Evolutionary conservation across 805 yeast genomes (phyloP).

Genomic region (Clavispora fructus): DNA sequence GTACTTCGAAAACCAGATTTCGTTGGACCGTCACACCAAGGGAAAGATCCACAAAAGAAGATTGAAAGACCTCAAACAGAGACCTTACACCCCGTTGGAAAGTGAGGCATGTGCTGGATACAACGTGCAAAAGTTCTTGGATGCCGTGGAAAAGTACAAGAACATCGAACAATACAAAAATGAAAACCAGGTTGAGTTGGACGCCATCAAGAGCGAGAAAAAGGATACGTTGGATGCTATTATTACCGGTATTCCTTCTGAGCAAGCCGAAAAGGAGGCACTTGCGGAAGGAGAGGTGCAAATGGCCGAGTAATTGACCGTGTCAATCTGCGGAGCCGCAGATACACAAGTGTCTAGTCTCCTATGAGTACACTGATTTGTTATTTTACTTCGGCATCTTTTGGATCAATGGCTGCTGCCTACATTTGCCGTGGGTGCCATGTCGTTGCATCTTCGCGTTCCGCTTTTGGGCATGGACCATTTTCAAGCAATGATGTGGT

Average conservation of each 20-base stretch:
- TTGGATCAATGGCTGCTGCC: not conserved
- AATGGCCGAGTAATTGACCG: constrained; percentile 1
- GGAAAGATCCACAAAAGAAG: constrained; percentile 84
- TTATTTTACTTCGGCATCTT: not conserved
- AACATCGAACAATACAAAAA: constrained; percentile 31
- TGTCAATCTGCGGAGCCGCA: not conserved
- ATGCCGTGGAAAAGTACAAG: constrained; percentile 59
- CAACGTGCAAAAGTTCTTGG: constrained; percentile 61
- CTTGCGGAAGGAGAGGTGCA: constrained; percentile 1
- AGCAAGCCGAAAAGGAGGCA: constrained; percentile 11
- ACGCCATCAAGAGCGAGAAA: constrained; percentile 27
- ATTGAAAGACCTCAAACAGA: constrained; percentile 64
- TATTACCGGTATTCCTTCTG: constrained; percentile 25
- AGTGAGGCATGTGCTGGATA: constrained; percentile 88
- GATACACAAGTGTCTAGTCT: not conserved
- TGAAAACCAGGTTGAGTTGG: constrained; percentile 42
- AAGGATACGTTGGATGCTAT: constrained; percentile 37
- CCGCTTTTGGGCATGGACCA: not conserved
- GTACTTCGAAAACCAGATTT: constrained; percentile 74
- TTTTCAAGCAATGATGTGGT: not conserved
- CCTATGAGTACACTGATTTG: too few relatives aligned
- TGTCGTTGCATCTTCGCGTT: not conserved
- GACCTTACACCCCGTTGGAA: constrained; percentile 84
- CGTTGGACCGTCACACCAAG: constrained; percentile 67
- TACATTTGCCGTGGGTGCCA: not conserved